A percentile compares a stretch with the other conserved stretches of the same genome.
Evolutionary conservation across 1,284 basidiomycete species (phyloP).

Genomic region (Apiotrichum sp.): DNA sequence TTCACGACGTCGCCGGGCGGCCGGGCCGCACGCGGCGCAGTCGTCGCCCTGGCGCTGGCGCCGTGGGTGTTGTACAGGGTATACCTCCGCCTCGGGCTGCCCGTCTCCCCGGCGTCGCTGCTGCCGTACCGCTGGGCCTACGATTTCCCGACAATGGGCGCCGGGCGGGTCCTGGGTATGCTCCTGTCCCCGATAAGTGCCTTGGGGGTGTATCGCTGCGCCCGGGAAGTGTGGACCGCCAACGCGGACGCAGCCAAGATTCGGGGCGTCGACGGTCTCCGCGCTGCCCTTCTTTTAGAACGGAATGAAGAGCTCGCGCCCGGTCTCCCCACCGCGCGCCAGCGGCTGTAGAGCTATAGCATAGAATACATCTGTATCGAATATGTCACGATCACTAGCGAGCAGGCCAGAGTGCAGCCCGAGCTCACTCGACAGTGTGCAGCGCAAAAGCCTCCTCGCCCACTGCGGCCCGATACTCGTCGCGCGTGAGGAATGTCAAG

Average conservation of each 20-base stretch:
- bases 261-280: too few species aligned
- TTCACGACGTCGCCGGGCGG: neutral
- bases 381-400: too few species aligned
- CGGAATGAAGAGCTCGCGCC: too few species aligned
- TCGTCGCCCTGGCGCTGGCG: neutral
- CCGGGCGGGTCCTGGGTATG: neutral
- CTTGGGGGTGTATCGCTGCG: neutral
- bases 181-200: neutral
- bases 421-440: slow-evolving; percentile 6
- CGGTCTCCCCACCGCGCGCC: too few species aligned
- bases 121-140: neutral
- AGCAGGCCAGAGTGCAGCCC: neutral
- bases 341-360: too few species aligned
- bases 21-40: neutral
- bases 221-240: neutral
- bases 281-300: too few species aligned
- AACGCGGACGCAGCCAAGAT: neutral
- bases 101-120: neutral
- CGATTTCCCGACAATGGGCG: neutral
- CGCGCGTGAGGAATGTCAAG: slow-evolving; percentile 1
- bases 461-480: slow-evolving; percentile 5
- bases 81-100: neutral
- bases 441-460: slow-evolving; percentile 7
- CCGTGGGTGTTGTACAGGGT: neutral
- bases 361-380: too few species aligned